Conservation (phyloP, 2,329 filamentous ascomycete genomes). For the Penicillium sp. region DNA sequence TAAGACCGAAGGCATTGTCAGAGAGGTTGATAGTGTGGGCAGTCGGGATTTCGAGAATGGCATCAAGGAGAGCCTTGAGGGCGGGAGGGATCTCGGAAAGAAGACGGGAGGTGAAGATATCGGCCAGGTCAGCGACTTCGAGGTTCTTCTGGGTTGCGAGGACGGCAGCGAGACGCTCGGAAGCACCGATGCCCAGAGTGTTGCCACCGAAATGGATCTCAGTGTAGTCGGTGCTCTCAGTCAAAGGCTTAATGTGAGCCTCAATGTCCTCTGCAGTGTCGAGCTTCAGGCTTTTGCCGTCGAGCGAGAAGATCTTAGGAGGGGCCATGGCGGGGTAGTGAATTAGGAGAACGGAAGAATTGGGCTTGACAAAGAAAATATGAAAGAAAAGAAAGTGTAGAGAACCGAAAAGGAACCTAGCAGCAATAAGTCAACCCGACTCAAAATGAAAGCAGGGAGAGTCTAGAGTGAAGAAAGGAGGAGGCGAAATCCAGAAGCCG, state of each 20-base stretch:
- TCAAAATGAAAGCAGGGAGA: background rate
- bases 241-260: conserved; percentile 74
- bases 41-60: conserved; percentile 80
- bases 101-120: conserved; percentile 95
- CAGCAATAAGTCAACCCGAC: background rate
- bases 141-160: conserved; percentile 81
- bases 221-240: conserved; percentile 67
- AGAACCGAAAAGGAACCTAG: conserved; percentile 3
- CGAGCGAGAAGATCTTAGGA: conserved; percentile 73
- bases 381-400: background rate
- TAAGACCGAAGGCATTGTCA: conserved; percentile 96
- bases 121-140: conserved; percentile 82
- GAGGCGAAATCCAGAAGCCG: background rate
- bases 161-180: conserved; percentile 78
- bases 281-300: conserved; percentile 90
- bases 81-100: conserved; percentile 92
- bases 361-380: background rate
- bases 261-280: conserved; percentile 85
- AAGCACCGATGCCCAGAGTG: conserved; percentile 86
- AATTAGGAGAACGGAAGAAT: conserved; percentile 18
- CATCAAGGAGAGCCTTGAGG: conserved; percentile 78
- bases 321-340: conserved; percentile 52
- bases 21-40: conserved; percentile 93
- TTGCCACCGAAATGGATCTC: conserved; percentile 88
- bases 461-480: background rate